A percentile compares a stretch with the other conserved stretches of the same genome.
Evolutionary conservation across 371 early-diverging fungal genomes (phyloP).

Genomic region (Globomyces sp.): DNA sequence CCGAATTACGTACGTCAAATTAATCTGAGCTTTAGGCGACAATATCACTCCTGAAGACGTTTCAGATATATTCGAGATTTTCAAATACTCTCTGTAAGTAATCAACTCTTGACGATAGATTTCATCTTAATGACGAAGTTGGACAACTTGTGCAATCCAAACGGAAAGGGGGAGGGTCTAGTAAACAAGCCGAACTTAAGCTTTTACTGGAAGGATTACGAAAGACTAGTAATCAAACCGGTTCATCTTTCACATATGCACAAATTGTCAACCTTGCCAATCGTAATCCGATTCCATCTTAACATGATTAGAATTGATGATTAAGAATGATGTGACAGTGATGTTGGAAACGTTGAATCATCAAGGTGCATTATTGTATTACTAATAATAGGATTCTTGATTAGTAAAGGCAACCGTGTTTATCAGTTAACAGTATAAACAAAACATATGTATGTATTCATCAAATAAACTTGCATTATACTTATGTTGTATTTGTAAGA

Average conservation of each 20-base stretch:
- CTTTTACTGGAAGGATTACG: slow-evolving; percentile 39
- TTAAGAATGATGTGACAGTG: slow-evolving; percentile 53
- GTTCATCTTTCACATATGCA: slow-evolving; percentile 59
- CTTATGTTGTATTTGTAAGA: no score
- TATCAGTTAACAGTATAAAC: slow-evolving; percentile 14
- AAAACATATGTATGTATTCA: no score
- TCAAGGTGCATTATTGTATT: slow-evolving; percentile 34
- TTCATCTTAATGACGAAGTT: background rate
- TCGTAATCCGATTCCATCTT: no score
- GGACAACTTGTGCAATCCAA: slow-evolving; percentile 3
- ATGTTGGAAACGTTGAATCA: slow-evolving; percentile 66
- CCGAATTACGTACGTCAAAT: slow-evolving; percentile 46
- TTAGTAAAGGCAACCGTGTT: slow-evolving; percentile 32
- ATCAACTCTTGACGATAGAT: background rate
- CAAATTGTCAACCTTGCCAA: slow-evolving; percentile 16
- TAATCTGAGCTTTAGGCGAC: slow-evolving; percentile 28
- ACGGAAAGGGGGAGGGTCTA: slow-evolving; percentile 51
- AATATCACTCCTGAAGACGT: slow-evolving; percentile 62
- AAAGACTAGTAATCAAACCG: slow-evolving; percentile 52
- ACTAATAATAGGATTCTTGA: slow-evolving; percentile 25
- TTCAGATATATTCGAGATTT: slow-evolving; percentile 63
- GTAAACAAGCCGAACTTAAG: slow-evolving; percentile 49
- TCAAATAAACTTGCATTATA: no score
- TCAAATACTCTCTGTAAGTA: slow-evolving; percentile 27
- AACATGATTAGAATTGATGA: slow-evolving; percentile 39